A percentile compares a stretch with the other conserved stretches of the same genome.
These are phyloP conservation scores for Irpex lacteus DNA, from an alignment of 1,284 basidiomycete species.

Conservation along the genomic window DNA sequence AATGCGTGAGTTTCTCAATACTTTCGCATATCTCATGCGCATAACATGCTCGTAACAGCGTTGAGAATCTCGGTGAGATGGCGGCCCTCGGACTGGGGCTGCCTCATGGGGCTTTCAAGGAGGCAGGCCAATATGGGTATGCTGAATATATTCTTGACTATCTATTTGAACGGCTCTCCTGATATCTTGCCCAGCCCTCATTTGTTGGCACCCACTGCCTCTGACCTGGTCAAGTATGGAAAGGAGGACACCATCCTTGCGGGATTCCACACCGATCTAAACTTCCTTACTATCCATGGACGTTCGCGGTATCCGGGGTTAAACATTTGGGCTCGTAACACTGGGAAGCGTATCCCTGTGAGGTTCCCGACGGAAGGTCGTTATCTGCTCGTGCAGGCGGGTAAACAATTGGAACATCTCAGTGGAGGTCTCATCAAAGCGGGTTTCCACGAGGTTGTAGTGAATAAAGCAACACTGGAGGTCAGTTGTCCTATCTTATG, in stretches of 20 bases:
- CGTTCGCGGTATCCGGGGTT: constrained; percentile 83
- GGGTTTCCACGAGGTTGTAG: constrained; percentile 91
- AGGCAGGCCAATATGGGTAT: constrained; percentile 81
- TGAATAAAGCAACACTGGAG: constrained; percentile 74
- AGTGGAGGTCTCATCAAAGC: constrained; percentile 86
- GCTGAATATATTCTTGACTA: constrained; percentile 20
- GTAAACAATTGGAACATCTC: constrained; percentile 89
- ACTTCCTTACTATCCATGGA: constrained; percentile 87
- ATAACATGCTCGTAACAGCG: constrained; percentile 41
- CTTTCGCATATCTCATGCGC: too few relatives aligned
- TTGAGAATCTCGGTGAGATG: constrained; percentile 82
- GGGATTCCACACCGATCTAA: constrained; percentile 87
- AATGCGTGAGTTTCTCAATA: constrained; percentile 55
- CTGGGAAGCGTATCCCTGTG: constrained; percentile 83
- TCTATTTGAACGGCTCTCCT: neutral
- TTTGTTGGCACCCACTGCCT: constrained; percentile 87
- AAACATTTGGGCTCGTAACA: constrained; percentile 90
- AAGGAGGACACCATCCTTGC: constrained; percentile 80
- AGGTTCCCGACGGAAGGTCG: constrained; percentile 72
- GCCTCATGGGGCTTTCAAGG: constrained; percentile 60
- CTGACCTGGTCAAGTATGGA: constrained; percentile 79
- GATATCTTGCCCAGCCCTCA: constrained; percentile 58
- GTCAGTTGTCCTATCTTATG: too few relatives aligned
- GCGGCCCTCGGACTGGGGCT: constrained; percentile 77
- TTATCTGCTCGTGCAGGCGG: constrained; percentile 82